A percentile compares a stretch with the other conserved stretches of the same genome.
phyloP scores from a whole-genome alignment of 1,284 basidiomycete genomes.

The Papiliotrema laurentii region DNA sequence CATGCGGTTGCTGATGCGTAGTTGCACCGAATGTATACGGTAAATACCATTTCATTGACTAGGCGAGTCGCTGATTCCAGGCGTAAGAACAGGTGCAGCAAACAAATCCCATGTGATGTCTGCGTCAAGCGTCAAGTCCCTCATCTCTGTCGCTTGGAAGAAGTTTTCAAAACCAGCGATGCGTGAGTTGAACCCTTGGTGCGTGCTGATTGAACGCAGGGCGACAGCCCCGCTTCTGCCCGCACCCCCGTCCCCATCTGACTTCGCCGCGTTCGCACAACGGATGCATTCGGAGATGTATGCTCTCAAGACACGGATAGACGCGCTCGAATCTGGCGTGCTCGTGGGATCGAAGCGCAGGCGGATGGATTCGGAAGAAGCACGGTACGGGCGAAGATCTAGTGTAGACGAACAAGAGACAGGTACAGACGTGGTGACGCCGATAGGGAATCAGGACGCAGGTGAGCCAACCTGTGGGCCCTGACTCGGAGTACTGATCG shows the following conservation, averaged over 20 bases:
- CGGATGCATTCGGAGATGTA: background rate
- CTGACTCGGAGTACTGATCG: background rate
- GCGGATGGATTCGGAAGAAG: background rate
- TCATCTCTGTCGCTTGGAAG: conserved; percentile 12
- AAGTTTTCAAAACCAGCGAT: conserved; percentile 4
- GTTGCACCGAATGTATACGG: conserved; percentile 24
- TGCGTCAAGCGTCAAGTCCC: conserved; percentile 16
- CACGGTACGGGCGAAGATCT: background rate
- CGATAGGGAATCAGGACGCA: conserved; percentile 10
- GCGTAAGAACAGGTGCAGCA: conserved; percentile 19
- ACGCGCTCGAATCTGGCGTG: background rate
- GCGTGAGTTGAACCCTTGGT: background rate
- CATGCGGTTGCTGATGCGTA: conserved; percentile 4
- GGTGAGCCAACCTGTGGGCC: conserved; percentile 3
- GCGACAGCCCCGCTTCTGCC: background rate
- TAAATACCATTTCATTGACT: background rate
- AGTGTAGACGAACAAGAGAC: background rate
- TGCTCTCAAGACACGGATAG: background rate
- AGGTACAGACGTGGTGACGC: background rate
- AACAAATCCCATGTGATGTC: conserved; percentile 17
- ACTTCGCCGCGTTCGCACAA: background rate
- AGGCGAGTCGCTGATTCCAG: background rate
- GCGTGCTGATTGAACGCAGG: background rate
- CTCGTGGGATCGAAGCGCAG: background rate
- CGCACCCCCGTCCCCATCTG: background rate